Base-by-base conservation (phyloP, 305 asterid genomes). In the Fraxinus latifolia region DNA sequence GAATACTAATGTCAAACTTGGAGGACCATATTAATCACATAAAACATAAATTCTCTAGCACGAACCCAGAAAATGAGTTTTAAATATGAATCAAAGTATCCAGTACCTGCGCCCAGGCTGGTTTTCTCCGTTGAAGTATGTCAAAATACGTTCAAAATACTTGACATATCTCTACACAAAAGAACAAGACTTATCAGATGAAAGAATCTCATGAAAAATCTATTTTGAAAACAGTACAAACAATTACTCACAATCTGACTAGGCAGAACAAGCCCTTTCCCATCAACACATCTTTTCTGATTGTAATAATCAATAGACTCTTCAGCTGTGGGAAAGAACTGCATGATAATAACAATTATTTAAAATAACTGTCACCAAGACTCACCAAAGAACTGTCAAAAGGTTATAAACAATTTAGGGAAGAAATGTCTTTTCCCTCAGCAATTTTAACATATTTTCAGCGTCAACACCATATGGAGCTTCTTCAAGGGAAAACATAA, bases 271-370 rank as follows among this genome's bases (percentile, higher is more conserved):
- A 96, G 97, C 81, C 93, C 98, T 85, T 93, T 96, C 77, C 98
- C 98, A 84, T 96, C 99, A 42, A 91, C 79, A 81, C 99, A 96
- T 84, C 99, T 89, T 89, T 95, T 96, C 91, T 96, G 98, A 81
- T 96, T 96, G 89, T 96, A 96, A 88, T 90, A 96, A 80, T 94
- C 98, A 78, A 96, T 96, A 47, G 95, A 96, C 87, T 96, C 98
- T 89, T 96, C 97, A 15, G 98, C 98, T 4, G 99, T 96, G 44
- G 99, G 99, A 83, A 94, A 96, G 91, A 96, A 96, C 99, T 96
- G 89, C 29, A 90, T 75, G 77, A 83, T 31, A 84, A 83, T 50
- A 47, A 84, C 29, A 31, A 29, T 14, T 7, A 68, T 60, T 62
- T 7, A 82, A 86, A 81, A 82, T 74, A 83, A 80, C 27, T 80